Evolutionary conservation across 2,329 filamentous ascomycete species (phyloP), one percentile per base, ranked within the genome.

Genomic region (Fusarium sp.): DNA sequence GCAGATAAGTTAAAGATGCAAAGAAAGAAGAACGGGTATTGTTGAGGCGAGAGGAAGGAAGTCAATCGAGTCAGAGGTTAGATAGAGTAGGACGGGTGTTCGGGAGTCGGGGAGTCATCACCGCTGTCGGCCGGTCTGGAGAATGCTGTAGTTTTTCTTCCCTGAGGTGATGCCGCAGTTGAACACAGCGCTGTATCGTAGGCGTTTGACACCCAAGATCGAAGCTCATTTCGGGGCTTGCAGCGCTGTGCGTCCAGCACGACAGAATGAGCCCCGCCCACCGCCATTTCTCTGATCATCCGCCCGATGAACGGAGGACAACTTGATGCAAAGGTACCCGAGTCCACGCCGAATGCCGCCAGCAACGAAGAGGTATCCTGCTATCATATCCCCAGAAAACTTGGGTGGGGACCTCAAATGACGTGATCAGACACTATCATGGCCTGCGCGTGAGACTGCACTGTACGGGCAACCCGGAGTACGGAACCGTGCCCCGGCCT

Each of bases 101-200:
- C 68, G 67, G 67, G 49, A 70, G 63, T 70, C 67, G 68, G 65
- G 53, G 68, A 69, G 67, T 69, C 67, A 70, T 48, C 65, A 61
- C 61, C 63, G 63, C 64, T 67, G 56, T 69, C 68, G 68, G 68
- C 68, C 68, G 67, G 67, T 57, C 63, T 63, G 42, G 47, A 49
- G 49, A 49, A 54, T 44, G 38, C 50, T 56, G 32, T 48, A 41
- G 36, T 36, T 33, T 48, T 23, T 55, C 53, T 54, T 53, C 57
- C 53, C 53, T n/a, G n/a, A n/a, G n/a, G n/a, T n/a, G n/a, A n/a
- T n/a, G n/a, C n/a, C 57, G 51, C 65, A 68, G 62, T 33, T 19
- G 41, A 51, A 33, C 47, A 42, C 41, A 43, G 44, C 51, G 45
- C 48, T 45, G 36, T 50, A 37, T 44, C 14, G 23, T 44, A 64